phyloP scores from a whole-genome alignment of 257 asterid species.

The Ligustrum vulgare region DNA sequence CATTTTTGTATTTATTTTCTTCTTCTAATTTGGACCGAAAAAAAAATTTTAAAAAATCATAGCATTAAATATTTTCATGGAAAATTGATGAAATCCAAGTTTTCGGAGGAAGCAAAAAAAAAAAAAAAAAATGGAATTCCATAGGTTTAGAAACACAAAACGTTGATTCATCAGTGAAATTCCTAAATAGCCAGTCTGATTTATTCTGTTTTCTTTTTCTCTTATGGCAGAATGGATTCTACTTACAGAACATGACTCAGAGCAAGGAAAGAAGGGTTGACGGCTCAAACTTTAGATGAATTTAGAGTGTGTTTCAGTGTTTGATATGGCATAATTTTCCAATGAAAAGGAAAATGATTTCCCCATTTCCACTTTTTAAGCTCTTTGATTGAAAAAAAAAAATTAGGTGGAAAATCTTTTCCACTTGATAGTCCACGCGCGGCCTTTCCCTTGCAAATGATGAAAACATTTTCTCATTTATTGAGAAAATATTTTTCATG shows the following conservation, averaged over 20 bases:
- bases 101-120: too few relatives aligned
- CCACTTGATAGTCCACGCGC: too few relatives aligned
- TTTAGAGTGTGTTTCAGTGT: too few relatives aligned
- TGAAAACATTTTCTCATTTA: too few relatives aligned
- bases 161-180: conserved; percentile 10
- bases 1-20: conserved; percentile 1
- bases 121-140: too few relatives aligned
- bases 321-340: too few relatives aligned
- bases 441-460: too few relatives aligned
- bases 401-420: too few relatives aligned
- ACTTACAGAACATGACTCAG: conserved; percentile 68
- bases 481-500: too few relatives aligned
- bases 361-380: too few relatives aligned
- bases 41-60: neutral
- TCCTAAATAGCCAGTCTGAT: neutral
- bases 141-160: neutral
- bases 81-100: neutral
- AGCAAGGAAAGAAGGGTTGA: conserved; percentile 60
- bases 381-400: too few relatives aligned
- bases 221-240: conserved; percentile 82
- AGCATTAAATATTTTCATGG: neutral
- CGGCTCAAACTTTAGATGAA: conserved; percentile 57
- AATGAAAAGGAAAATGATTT: too few relatives aligned
- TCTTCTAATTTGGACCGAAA: neutral
- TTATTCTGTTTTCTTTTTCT: conserved; percentile 5